Evolutionary conservation across 2,329 filamentous ascomycete species (phyloP), one percentile per base, ranked within the genome.

Genomic region (Ceratocystis diversiconidia): DNA sequence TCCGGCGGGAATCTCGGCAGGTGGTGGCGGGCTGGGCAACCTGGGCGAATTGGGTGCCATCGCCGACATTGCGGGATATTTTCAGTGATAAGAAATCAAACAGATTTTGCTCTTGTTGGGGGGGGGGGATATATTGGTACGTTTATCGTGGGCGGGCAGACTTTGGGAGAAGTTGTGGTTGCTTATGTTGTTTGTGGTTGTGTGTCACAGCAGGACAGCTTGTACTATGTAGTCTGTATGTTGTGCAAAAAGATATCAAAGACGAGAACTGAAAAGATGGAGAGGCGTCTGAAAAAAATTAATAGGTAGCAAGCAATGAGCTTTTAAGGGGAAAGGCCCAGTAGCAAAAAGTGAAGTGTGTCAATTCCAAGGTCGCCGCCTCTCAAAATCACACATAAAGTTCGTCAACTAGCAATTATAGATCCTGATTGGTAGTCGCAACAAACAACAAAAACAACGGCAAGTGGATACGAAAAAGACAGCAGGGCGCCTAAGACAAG

Each of bases 1-100:
- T 6, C 85, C 88, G 69, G 95, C 86, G 77, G 97, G 92, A 70
- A 96, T 94, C 76, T 99, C 94, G 68, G 92, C 90, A 66, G 95
- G 87, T 43, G 94, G 94, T 67, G 94, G 94, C 68, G 94, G 94
- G 75, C 91, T 96, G 67, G 94, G 94, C 63, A 99, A 85, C 73
- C 94, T 88, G 69, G 94, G 92, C 61, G 92, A 96, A 76, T 85
- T 92, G 69, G 89, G 87, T 70, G 82, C 77, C 69, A 84, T 75
- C 69, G 82, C 48, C 17, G 62, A 79, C 82, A 85, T 84, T 69
- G 70, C 75, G 12, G 32, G 19, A 3, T 50, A 22, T 30, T 17
- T 12, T n/a, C 6, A 5, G 36, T 12, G 10, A 41, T 4, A 15
- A 15, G 3, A 15, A 41, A 15, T 12, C 3, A 41, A 41, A 0